Evolutionary conservation across 2,329 filamentous ascomycete genomes (phyloP), one percentile per base, ranked within the genome.

Genomic region (Fusarium verticillioides): DNA sequence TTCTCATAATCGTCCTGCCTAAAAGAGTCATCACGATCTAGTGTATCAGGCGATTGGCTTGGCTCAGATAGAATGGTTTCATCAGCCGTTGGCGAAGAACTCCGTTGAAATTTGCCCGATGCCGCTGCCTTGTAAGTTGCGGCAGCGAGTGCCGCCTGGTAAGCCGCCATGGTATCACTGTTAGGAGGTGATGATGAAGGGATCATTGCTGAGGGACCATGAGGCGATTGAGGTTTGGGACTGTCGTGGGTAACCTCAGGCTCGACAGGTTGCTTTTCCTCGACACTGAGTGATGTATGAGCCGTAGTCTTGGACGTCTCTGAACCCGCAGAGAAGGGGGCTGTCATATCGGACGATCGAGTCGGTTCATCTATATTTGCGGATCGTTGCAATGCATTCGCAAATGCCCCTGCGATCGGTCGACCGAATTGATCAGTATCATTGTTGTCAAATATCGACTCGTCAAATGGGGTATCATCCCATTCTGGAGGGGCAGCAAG

Each of bases 71-170:
- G 49, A 4, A 68, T 63, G 5, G 39, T 59, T 15, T 78, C 76
- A 26, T 78, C 76, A 12, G 79, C 79, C 2, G 82, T 75, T 13
- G 86, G 84, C 19, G 85, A 86, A 2, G 84, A 84, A 62, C 89
- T 87, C 19, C 94, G 88, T 21, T 89, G 85, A 75, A 97, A 96
- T 63, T 93, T 92, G 6, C 94, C 94, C 42, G 91, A 92, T 2
- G 90, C 90, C 28, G 91, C 92, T 10, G 95, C 94, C 78, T 92
- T 88, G 69, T 92, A 91, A 15, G 94, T 93, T 11, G 95, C 96
- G 52, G 93, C 92, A 4, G 94, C 94, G 9, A 98, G 86, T 2
- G 95, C 94, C 59, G 92, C 92, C 79, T 97, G 95, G 77, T 98
- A 96, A 2, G 90, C 92, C 46, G 90, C 90, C 63, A 85, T 82